A percentile compares a stretch with the other conserved stretches of the same genome.
Evolutionary conservation across 31 red algal species (phyloP).

Genomic region (Bonnemaisonia californica): DNA sequence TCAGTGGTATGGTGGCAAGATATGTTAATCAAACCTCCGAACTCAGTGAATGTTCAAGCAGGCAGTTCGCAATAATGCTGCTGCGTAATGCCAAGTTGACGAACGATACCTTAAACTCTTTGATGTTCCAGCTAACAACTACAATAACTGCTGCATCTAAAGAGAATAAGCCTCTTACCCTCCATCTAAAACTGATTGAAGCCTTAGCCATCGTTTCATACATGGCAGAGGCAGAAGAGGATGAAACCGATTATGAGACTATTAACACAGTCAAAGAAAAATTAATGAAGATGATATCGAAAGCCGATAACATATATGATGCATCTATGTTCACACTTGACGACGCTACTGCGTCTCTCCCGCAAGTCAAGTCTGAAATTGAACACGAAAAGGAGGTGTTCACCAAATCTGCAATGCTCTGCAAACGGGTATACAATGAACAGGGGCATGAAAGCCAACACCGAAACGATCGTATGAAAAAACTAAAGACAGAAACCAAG

Average conservation of each 20-base stretch:
- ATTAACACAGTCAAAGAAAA: neutral
- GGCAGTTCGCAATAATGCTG: conserved; percentile 49
- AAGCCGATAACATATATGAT: too few relatives aligned
- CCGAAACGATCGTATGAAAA: conserved; percentile 19
- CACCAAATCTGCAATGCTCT: neutral
- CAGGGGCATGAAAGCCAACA: neutral
- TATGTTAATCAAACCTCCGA: conserved; percentile 31
- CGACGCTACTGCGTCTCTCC: neutral
- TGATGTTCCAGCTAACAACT: conserved; percentile 34
- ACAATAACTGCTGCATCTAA: neutral
- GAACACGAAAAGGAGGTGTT: neutral
- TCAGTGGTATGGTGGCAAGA: conserved; percentile 19
- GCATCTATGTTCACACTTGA: neutral
- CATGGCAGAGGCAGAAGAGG: too few relatives aligned
- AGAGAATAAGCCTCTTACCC: neutral
- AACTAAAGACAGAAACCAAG: neutral
- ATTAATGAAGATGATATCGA: neutral
- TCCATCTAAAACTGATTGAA: neutral
- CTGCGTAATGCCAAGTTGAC: conserved; percentile 23
- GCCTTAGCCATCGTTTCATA: neutral
- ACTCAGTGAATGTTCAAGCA: neutral
- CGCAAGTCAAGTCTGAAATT: neutral
- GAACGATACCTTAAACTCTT: conserved; percentile 25
- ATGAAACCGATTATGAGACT: neutral
- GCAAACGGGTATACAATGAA: conserved; percentile 11